Percentiles rank a stretch among this genome's conserved stretches.
Evolutionary conservation across 306 rosid genomes (phyloP).

Genomic region (Dalbergia oliveri): DNA sequence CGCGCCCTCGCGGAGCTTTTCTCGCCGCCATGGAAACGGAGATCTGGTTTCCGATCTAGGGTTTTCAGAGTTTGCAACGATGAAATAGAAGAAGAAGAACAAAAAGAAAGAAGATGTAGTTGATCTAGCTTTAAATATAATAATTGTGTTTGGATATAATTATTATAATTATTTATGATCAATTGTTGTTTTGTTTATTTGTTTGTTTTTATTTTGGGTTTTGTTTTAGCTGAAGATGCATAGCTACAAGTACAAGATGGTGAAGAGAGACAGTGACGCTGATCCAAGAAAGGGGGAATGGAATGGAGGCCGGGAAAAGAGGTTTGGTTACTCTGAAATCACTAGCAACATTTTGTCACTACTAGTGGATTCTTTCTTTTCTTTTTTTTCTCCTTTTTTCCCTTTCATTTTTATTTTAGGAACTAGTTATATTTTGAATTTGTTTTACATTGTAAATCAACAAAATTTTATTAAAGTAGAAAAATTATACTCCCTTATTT

Average conservation of each 20-base stretch:
- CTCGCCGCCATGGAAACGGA: constrained; percentile 57
- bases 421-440: no score
- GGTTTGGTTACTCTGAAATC: not conserved
- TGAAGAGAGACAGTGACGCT: constrained; percentile 26
- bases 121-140: constrained; percentile 39
- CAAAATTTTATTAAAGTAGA: no score
- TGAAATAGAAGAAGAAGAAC: constrained; percentile 7
- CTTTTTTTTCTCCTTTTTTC: not conserved
- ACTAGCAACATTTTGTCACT: no score
- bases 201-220: not conserved
- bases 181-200: not conserved
- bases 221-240: not conserved
- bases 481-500: no score
- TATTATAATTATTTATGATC: not conserved
- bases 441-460: no score
- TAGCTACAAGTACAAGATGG: not conserved
- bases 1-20: constrained; percentile 55
- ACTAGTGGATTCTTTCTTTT: not conserved
- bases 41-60: constrained; percentile 54
- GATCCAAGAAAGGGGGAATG: not conserved
- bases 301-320: constrained; percentile 37
- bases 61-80: constrained; percentile 46
- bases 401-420: not conserved
- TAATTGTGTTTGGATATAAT: not conserved
- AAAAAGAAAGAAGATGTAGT: not conserved